A percentile compares a stretch with the other conserved stretches of the same genome.
phyloP scores from a whole-genome alignment of 768 basidiomycete species.

The Chalciporus sphaerocephalus region DNA sequence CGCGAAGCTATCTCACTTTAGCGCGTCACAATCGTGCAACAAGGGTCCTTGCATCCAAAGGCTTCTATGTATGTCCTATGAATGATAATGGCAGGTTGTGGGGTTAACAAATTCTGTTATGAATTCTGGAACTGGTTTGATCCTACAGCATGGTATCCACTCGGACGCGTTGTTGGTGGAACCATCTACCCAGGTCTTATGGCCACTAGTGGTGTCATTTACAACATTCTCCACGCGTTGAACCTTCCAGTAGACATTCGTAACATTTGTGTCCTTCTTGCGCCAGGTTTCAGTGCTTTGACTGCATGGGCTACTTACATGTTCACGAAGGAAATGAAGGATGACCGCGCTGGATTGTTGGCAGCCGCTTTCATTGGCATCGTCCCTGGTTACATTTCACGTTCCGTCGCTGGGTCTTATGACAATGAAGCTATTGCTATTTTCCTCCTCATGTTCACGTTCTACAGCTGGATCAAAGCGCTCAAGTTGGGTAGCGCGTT shows the following conservation, averaged over 20 bases:
- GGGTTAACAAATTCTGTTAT: slow-evolving; percentile 37
- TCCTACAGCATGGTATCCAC: slow-evolving; percentile 98
- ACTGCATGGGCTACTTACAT: slow-evolving; percentile 97
- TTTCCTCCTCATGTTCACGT: slow-evolving; percentile 99
- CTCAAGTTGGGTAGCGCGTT: slow-evolving; percentile 91
- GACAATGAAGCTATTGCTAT: slow-evolving; percentile 99
- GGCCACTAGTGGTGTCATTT: slow-evolving; percentile 97
- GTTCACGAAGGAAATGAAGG: slow-evolving; percentile 98
- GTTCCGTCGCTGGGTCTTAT: slow-evolving; percentile 98
- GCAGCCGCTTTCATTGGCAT: slow-evolving; percentile 98
- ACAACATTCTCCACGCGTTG: slow-evolving; percentile 80
- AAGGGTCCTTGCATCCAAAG: slow-evolving; percentile 81
- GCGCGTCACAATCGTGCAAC: slow-evolving; percentile 74
- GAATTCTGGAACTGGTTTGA: slow-evolving; percentile 99
- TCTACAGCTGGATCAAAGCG: slow-evolving; percentile 95
- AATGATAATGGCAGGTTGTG: neutral
- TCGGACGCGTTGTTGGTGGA: slow-evolving; percentile 96
- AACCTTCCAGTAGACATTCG: slow-evolving; percentile 96
- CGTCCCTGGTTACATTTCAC: slow-evolving; percentile 96
- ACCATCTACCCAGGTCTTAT: slow-evolving; percentile 98
- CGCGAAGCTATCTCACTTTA: neutral
- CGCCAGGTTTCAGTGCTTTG: slow-evolving; percentile 93
- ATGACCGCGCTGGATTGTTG: slow-evolving; percentile 90
- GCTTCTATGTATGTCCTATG: slow-evolving; percentile 77
- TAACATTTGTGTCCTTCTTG: slow-evolving; percentile 94